Evolutionary conservation across 257 asterid species (phyloP).

Genomic region (Przewalskia tangutica): DNA sequence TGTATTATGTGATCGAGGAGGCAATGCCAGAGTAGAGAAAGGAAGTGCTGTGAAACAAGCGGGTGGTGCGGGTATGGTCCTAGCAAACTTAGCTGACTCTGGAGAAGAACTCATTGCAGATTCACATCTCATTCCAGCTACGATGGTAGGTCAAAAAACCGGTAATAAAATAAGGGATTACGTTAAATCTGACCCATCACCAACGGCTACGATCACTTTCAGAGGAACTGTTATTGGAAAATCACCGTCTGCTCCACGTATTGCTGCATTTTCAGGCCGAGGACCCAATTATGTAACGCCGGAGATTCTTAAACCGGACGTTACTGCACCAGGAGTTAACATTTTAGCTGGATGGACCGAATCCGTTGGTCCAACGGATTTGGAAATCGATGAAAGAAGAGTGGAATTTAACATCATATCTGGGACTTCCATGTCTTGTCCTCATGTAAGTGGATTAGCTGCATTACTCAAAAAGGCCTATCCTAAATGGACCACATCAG

Average conservation of each 20-base stretch:
- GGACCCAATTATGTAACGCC: slow-evolving; percentile 75
- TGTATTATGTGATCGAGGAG: slow-evolving; percentile 88
- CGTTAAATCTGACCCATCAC: slow-evolving; percentile 41
- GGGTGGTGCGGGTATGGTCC: slow-evolving; percentile 73
- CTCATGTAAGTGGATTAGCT: slow-evolving; percentile 56
- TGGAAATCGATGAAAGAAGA: slow-evolving; percentile 17
- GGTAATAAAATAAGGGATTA: slow-evolving; percentile 61
- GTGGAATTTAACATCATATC: slow-evolving; percentile 36
- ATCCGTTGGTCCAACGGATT: slow-evolving; percentile 24
- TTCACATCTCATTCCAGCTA: slow-evolving; percentile 69
- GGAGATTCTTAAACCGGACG: slow-evolving; percentile 75
- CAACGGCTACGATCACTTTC: slow-evolving; percentile 58
- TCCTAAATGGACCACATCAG: slow-evolving; percentile 68
- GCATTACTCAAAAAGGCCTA: slow-evolving; percentile 53
- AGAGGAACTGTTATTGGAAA: slow-evolving; percentile 64
- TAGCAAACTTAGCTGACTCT: slow-evolving; percentile 62
- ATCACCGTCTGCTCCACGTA: slow-evolving; percentile 68
- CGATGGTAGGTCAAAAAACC: slow-evolving; percentile 60
- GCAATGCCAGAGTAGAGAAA: slow-evolving; percentile 72
- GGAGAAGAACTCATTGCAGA: slow-evolving; percentile 88
- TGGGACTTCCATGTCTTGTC: slow-evolving; percentile 81
- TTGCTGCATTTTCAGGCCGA: slow-evolving; percentile 82
- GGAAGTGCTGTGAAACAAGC: slow-evolving; percentile 83
- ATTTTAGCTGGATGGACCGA: slow-evolving; percentile 63
- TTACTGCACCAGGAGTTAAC: slow-evolving; percentile 62